phyloP scores from a whole-genome alignment of 805 yeast species.

The Spencermartinsiella europaea region DNA sequence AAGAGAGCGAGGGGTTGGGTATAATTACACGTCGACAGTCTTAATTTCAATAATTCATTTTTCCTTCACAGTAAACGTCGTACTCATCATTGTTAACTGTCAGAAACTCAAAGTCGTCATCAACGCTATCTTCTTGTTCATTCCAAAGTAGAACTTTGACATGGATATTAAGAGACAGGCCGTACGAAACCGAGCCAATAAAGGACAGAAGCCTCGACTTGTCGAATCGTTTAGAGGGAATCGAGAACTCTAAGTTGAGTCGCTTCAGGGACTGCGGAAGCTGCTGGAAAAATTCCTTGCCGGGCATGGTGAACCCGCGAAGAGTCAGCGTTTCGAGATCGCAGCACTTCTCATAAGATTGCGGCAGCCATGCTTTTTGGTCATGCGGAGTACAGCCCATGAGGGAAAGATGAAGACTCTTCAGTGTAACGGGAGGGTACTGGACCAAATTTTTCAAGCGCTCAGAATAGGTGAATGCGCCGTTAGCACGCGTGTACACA shows the following conservation, averaged over 20 bases:
- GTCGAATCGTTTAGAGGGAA: background rate
- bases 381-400: background rate
- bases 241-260: background rate
- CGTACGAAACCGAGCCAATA: background rate
- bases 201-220: background rate
- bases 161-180: background rate
- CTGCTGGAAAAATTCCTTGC: slow-evolving; percentile 1
- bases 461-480: background rate
- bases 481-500: background rate
- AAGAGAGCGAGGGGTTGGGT: no score
- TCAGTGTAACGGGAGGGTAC: slow-evolving; percentile 5
- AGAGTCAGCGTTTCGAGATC: slow-evolving; percentile 1
- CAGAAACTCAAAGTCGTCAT: background rate
- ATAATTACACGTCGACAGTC: no score
- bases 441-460: slow-evolving; percentile 4
- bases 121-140: background rate
- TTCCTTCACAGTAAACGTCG: background rate
- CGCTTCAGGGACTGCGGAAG: slow-evolving; percentile 2
- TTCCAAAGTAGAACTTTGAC: background rate
- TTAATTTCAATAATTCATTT: no score
- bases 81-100: background rate
- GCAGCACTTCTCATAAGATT: background rate
- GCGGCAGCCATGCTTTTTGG: slow-evolving; percentile 7
- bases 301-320: slow-evolving; percentile 8
- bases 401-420: background rate